A percentile compares a stretch with the other conserved stretches of the same genome.
phyloP scores from a whole-genome alignment of 1,284 basidiomycete species.

The Malassezia pachydermatis region DNA sequence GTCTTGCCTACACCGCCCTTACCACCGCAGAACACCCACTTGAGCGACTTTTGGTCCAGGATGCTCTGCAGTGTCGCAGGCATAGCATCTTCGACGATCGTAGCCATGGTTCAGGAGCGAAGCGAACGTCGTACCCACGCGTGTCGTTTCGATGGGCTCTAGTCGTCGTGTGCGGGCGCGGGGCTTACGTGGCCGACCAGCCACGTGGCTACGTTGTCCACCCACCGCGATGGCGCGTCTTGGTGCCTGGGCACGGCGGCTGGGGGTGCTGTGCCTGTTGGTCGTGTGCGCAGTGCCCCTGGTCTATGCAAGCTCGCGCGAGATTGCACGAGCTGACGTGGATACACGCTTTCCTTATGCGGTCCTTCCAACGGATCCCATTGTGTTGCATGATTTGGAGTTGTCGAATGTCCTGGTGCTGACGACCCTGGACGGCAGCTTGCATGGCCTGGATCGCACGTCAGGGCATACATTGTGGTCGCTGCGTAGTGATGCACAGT shows the following conservation, averaged over 20 bases:
- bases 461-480: constrained; percentile 53
- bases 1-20: constrained; percentile 48
- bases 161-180: constrained; percentile 10
- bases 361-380: constrained; percentile 5
- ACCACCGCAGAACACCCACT: constrained; percentile 48
- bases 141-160: neutral
- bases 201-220: neutral
- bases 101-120: constrained; percentile 5
- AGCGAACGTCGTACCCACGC: neutral
- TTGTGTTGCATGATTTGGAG: constrained; percentile 51
- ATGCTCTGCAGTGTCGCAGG: constrained; percentile 43
- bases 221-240: neutral
- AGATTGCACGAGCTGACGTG: neutral
- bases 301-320: neutral
- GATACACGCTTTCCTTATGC: constrained; percentile 10
- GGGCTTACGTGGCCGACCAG: constrained; percentile 3
- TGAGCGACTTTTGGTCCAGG: constrained; percentile 44
- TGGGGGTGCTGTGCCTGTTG: constrained; percentile 2
- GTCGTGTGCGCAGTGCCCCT: neutral
- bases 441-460: constrained; percentile 72
- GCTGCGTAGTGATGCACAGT: constrained; percentile 2
- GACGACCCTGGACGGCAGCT: constrained; percentile 77
- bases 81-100: constrained; percentile 30
- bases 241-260: constrained; percentile 10
- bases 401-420: constrained; percentile 68